Conservation (phyloP, 768 basidiomycete species). For the Auricularia cornea region DNA sequence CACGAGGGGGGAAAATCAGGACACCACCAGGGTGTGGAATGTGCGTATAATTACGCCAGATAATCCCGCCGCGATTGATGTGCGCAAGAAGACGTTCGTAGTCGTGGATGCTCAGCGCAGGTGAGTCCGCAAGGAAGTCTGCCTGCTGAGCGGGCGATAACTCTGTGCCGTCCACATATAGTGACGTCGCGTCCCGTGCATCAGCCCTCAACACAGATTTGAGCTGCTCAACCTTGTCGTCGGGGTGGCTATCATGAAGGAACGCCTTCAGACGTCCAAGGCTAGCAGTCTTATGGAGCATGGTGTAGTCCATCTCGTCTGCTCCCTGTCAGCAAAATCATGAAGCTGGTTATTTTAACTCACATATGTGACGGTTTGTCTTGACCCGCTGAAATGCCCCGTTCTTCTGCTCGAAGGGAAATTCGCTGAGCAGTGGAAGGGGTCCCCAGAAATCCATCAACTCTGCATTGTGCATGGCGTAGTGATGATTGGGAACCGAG, state of each 20-base stretch:
- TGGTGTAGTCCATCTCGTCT: not conserved
- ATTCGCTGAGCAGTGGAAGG: not conserved
- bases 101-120: not conserved
- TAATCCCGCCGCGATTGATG: not conserved
- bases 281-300: not conserved
- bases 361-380: not conserved
- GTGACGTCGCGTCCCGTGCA: no score
- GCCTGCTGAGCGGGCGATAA: not conserved
- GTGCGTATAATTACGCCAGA: not conserved
- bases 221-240: not conserved
- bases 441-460: not conserved
- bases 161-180: not conserved
- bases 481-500: not conserved
- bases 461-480: not conserved
- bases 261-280: not conserved
- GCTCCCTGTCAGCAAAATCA: not conserved
- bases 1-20: not conserved
- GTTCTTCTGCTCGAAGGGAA: not conserved
- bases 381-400: not conserved
- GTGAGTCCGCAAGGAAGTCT: not conserved
- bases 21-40: not conserved
- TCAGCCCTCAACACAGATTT: not conserved
- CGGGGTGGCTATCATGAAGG: not conserved
- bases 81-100: not conserved
- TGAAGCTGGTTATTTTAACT: not conserved